These are phyloP conservation scores for Moesziomyces globuligerus DNA, from an alignment of 1,284 basidiomycete species.

Conservation along the genomic window DNA sequence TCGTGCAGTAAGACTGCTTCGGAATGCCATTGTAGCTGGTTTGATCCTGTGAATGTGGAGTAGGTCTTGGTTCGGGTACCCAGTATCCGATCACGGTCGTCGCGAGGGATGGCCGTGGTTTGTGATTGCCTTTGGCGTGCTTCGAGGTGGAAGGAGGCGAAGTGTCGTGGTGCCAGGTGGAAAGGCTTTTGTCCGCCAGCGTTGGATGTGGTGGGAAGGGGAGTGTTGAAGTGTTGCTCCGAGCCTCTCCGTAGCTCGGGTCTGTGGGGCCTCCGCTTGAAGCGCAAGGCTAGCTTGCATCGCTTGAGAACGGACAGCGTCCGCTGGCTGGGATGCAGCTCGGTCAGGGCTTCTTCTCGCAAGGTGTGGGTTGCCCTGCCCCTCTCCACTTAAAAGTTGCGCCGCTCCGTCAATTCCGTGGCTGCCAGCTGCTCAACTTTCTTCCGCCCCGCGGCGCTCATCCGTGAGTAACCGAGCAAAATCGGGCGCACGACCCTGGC, in stretches of 20 bases:
- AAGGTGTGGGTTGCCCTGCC: slow-evolving; percentile 12
- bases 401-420: slow-evolving; percentile 35
- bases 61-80: no score
- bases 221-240: slow-evolving; percentile 1
- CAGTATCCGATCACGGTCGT: not conserved
- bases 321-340: not conserved
- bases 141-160: not conserved
- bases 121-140: not conserved
- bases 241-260: slow-evolving; percentile 4
- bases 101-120: not conserved
- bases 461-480: slow-evolving; percentile 17
- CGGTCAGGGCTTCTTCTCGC: no score
- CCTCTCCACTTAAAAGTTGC: not conserved
- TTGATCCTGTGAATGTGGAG: slow-evolving; percentile 1
- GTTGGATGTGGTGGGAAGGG: not conserved
- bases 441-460: slow-evolving; percentile 34
- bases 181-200: not conserved
- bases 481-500: no score
- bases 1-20: slow-evolving; percentile 29
- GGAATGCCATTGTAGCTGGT: slow-evolving; percentile 49
- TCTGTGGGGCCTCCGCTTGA: no score
- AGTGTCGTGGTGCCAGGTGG: not conserved
- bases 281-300: no score
- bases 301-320: slow-evolving; percentile 7
- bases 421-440: slow-evolving; percentile 19